Percentiles rank a stretch among this genome's conserved stretches.
Conservation (phyloP, 306 rosid species). For the Quercus alba region DNA sequence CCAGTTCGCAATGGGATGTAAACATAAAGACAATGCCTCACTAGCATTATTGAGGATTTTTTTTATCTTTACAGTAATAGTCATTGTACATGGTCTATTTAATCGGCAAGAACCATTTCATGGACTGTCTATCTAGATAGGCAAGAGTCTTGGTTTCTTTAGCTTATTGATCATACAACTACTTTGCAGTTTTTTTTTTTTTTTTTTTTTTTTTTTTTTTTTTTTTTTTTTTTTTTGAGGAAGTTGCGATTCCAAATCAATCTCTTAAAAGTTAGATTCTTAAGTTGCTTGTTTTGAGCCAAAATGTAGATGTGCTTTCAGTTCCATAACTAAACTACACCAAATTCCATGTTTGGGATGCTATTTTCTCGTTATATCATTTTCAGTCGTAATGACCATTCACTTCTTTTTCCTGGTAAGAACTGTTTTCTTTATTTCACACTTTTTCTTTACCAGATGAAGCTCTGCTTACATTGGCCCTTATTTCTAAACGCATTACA, state of each 20-base stretch:
- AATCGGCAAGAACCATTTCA: not conserved
- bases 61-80: not conserved
- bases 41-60: not conserved
- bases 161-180: not conserved
- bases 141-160: not conserved
- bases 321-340: slow-evolving; percentile 79
- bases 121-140: not conserved
- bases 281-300: slow-evolving; percentile 19
- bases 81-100: not conserved
- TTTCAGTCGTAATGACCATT: slow-evolving; percentile 77
- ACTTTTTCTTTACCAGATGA: not conserved
- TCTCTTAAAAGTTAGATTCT: not conserved
- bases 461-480: not conserved
- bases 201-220: too few relatives aligned
- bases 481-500: not conserved
- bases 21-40: not conserved
- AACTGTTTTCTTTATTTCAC: not conserved
- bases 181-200: not conserved
- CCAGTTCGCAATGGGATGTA: not conserved
- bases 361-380: slow-evolving; percentile 75
- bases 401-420: slow-evolving; percentile 95
- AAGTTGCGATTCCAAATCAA: too few relatives aligned
- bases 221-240: too few relatives aligned
- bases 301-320: slow-evolving; percentile 74
- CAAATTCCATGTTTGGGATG: slow-evolving; percentile 81